Evolutionary conservation across 768 basidiomycete species (phyloP).

Genomic region (Cantharellus cinnabarinus): DNA sequence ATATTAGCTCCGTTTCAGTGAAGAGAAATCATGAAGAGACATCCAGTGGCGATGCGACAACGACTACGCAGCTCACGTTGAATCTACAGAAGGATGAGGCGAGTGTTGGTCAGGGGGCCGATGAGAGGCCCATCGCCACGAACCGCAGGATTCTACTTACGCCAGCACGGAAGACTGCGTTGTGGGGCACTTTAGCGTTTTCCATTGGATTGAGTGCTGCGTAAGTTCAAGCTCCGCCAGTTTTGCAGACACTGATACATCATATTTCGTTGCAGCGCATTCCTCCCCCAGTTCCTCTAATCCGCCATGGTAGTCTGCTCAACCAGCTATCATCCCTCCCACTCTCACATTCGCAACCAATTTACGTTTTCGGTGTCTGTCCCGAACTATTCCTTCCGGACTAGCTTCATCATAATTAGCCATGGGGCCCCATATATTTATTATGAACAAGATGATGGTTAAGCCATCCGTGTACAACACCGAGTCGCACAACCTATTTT

Average conservation of each 20-base stretch:
- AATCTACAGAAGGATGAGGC: neutral
- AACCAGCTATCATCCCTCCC: too few species aligned
- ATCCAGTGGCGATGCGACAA: conserved; percentile 6
- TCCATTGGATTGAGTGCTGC: conserved; percentile 55
- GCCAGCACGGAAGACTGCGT: conserved; percentile 31
- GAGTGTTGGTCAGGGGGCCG: conserved; percentile 4
- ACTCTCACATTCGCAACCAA: too few species aligned
- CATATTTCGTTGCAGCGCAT: neutral
- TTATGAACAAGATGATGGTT: too few species aligned
- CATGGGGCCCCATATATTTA: too few species aligned
- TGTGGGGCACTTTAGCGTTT: conserved; percentile 73
- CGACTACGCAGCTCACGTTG: neutral
- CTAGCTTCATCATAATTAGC: too few species aligned
- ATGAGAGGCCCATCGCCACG: conserved; percentile 3
- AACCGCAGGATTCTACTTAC: neutral
- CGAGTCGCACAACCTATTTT: too few species aligned
- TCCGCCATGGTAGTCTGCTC: neutral
- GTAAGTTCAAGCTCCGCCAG: neutral
- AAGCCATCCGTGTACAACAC: too few species aligned
- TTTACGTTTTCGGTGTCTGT: too few species aligned
- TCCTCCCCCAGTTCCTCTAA: neutral
- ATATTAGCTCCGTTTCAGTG: conserved; percentile 6
- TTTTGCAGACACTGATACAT: neutral
- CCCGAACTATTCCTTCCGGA: too few species aligned
- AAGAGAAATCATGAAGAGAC: conserved; percentile 3